These are phyloP conservation scores for Elsinoe arachidis DNA, from an alignment of 2,329 filamentous ascomycete species.

Conservation along the genomic window DNA sequence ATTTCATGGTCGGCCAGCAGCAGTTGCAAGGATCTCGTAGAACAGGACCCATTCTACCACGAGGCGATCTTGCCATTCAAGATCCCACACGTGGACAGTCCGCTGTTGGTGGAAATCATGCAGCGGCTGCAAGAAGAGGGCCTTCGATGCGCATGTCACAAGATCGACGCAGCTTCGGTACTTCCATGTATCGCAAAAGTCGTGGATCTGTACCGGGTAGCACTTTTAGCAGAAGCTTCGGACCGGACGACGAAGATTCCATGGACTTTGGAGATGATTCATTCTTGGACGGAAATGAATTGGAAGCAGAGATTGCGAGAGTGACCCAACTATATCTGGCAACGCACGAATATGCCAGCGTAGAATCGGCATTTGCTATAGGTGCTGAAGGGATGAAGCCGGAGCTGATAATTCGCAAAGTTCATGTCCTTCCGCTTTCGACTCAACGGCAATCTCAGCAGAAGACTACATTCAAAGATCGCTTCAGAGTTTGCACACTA, in stretches of 20 bases:
- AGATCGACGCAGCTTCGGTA: conserved; percentile 52
- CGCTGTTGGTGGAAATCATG: conserved; percentile 36
- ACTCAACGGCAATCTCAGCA: neutral
- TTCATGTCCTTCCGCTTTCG: conserved; percentile 14
- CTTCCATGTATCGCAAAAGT: conserved; percentile 34
- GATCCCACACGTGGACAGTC: conserved; percentile 13
- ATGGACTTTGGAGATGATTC: conserved; percentile 27
- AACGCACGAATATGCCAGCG: conserved; percentile 13
- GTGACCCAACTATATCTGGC: conserved; percentile 13
- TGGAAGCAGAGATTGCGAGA: conserved; percentile 14
- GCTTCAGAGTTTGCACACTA: neutral
- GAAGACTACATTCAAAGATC: neutral
- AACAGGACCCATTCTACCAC: conserved; percentile 82
- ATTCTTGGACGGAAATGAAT: conserved; percentile 19
- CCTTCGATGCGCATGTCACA: conserved; percentile 67
- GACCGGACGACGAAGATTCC: conserved; percentile 26
- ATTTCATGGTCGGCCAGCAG: conserved; percentile 41
- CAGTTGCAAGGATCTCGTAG: conserved; percentile 56
- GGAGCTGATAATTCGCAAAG: conserved; percentile 28
- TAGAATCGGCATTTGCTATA: conserved; percentile 21
- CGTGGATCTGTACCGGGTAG: conserved; percentile 50
- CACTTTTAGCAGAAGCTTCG: conserved; percentile 26
- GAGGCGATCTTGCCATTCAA: conserved; percentile 65
- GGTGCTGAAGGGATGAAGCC: conserved; percentile 26
- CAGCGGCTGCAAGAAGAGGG: conserved; percentile 50